Evolutionary conservation across 805 yeast species (phyloP), one percentile per base, ranked within the genome.

Genomic region (Lachancea mirantina): DNA sequence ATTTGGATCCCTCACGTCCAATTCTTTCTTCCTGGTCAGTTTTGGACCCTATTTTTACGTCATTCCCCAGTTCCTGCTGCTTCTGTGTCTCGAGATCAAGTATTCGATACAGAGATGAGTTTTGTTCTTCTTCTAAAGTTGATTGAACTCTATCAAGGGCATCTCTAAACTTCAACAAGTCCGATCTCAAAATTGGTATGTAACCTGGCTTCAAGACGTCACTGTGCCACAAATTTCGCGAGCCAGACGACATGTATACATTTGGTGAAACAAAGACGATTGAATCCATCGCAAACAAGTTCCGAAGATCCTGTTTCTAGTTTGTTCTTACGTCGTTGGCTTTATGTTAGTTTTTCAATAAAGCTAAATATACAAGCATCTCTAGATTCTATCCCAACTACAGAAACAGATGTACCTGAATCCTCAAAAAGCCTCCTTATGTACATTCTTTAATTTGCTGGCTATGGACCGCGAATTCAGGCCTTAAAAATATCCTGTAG

Each of bases 401-500:
- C n/a, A n/a, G n/a, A n/a, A n/a, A n/a, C n/a, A n/a, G n/a, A n/a
- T n/a, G n/a, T n/a, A n/a, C n/a, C n/a, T n/a, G n/a, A n/a, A n/a
- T n/a, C n/a, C n/a, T n/a, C n/a, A n/a, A n/a, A n/a, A n/a, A n/a
- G n/a, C n/a, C n/a, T n/a, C n/a, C n/a, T n/a, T n/a, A n/a, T n/a
- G n/a, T n/a, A n/a, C n/a, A n/a, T n/a, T n/a, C n/a, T n/a, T n/a
- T n/a, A n/a, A n/a, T n/a, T n/a, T n/a, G n/a, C n/a, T n/a, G n/a
- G n/a, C n/a, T n/a, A n/a, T n/a, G n/a, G n/a, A n/a, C n/a, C n/a
- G n/a, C n/a, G n/a, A n/a, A n/a, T n/a, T 9, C 14, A 22, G 19
- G 19, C 14, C 8, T 26, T 27, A 24, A 61, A 39, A 3, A 64
- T 57, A n/a, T 61, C 62, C 4, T 60, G 59, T 20, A 66, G 32